Evolutionary conservation across 208 protist species (phyloP).

Genomic region (Trypanosoma congolense): DNA sequence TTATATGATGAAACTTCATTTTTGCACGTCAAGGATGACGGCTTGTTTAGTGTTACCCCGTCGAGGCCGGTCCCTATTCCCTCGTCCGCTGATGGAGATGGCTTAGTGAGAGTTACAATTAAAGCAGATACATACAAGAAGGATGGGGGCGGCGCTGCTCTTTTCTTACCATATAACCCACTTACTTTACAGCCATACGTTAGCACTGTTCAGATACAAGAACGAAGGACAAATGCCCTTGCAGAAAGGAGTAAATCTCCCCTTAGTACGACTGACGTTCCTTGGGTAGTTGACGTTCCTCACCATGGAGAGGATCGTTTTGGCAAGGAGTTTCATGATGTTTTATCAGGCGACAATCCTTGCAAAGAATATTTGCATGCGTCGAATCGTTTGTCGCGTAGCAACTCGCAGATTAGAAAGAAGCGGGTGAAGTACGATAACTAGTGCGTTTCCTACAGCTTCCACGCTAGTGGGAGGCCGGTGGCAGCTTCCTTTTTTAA

Average conservation of each 20-base stretch:
- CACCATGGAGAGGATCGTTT: constrained; percentile 18
- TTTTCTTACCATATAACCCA: constrained; percentile 64
- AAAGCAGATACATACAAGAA: background rate
- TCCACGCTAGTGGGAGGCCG: too few species aligned
- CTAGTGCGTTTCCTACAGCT: too few species aligned
- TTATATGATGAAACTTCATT: constrained; percentile 49
- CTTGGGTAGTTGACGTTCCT: constrained; percentile 78
- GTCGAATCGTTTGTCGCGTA: background rate
- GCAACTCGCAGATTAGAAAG: background rate
- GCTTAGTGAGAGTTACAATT: constrained; percentile 27
- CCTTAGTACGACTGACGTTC: constrained; percentile 41
- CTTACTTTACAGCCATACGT: constrained; percentile 53
- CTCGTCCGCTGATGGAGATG: constrained; percentile 6
- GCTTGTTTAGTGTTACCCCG: constrained; percentile 35
- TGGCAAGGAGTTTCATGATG: constrained; percentile 39
- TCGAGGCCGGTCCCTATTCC: constrained; percentile 29
- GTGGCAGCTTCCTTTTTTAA: too few species aligned
- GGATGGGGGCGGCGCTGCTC: constrained; percentile 2
- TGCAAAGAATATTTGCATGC: background rate
- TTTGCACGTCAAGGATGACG: constrained; percentile 3
- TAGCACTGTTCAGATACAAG: constrained; percentile 38
- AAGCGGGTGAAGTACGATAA: too few species aligned
- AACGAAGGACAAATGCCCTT: background rate
- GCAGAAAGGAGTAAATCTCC: background rate
- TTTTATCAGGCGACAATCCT: background rate